phyloP scores from a whole-genome alignment of 2,329 filamentous ascomycete genomes.

The Shiraia bambusicola region DNA sequence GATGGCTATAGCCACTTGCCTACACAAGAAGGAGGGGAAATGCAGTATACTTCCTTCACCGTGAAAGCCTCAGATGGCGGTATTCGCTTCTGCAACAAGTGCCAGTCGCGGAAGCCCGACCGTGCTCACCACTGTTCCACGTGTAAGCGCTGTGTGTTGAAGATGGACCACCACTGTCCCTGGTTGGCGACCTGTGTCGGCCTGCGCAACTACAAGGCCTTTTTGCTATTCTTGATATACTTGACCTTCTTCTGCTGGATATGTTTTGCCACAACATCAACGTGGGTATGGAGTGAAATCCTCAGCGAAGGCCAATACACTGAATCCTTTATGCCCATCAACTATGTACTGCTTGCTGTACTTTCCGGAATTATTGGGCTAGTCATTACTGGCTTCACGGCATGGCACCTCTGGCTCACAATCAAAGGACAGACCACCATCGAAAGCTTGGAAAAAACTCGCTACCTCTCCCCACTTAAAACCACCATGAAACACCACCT shows the following conservation, averaged over 20 bases:
- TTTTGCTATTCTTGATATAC: constrained; percentile 89
- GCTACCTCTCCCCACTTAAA: constrained; percentile 81
- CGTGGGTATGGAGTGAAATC: constrained; percentile 86
- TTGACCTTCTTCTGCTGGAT: constrained; percentile 83
- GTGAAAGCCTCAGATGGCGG: constrained; percentile 84
- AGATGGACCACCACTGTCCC: constrained; percentile 99
- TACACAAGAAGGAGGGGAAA: constrained; percentile 60
- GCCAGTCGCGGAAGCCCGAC: constrained; percentile 90
- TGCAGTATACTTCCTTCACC: constrained; percentile 73
- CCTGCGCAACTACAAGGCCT: constrained; percentile 91
- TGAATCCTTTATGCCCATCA: constrained; percentile 80
- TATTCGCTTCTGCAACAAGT: constrained; percentile 94
- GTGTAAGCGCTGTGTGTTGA: constrained; percentile 89
- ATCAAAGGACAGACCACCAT: constrained; percentile 85
- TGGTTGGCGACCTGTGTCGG: constrained; percentile 97
- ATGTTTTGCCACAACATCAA: constrained; percentile 72
- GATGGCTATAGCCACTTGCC: constrained; percentile 78
- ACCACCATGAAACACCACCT: constrained; percentile 68
- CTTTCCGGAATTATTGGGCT: constrained; percentile 88
- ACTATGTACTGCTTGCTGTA: constrained; percentile 85
- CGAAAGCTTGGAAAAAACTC: constrained; percentile 91
- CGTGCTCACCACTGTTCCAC: constrained; percentile 96
- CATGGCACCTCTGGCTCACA: constrained; percentile 86
- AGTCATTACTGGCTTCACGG: constrained; percentile 84
- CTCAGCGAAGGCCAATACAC: constrained; percentile 68